These are phyloP conservation scores for Gynochthodes officinalis DNA, from an alignment of 257 asterid genomes.

Conservation along the genomic window DNA sequence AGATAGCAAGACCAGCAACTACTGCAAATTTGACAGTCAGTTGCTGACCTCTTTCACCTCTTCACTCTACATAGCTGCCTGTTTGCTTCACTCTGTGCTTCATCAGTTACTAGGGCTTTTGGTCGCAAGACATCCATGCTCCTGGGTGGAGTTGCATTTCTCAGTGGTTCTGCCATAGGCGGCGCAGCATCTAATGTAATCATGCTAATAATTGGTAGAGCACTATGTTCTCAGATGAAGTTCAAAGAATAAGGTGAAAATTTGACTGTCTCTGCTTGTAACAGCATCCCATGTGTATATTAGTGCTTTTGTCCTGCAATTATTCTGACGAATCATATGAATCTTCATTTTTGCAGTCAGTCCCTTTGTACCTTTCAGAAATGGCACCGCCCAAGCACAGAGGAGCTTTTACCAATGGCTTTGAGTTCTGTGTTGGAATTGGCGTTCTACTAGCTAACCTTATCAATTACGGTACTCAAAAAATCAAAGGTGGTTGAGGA, in stretches of 20 bases:
- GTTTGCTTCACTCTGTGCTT: constrained; percentile 46
- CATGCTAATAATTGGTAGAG: constrained; percentile 48
- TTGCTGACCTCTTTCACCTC: constrained; percentile 45
- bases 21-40: constrained; percentile 55
- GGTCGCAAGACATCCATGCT: constrained; percentile 51
- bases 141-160: constrained; percentile 45
- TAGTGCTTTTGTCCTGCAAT: neutral
- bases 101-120: constrained; percentile 37
- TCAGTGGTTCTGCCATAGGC: constrained; percentile 43
- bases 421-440: constrained; percentile 15
- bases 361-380: constrained; percentile 32
- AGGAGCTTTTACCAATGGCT: constrained; percentile 22
- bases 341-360: constrained; percentile 17
- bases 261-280: neutral
- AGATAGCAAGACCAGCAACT: constrained; percentile 35
- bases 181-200: constrained; percentile 39
- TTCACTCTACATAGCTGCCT: constrained; percentile 51
- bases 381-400: constrained; percentile 28
- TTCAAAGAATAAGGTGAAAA: neutral
- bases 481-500: constrained; percentile 60
- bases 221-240: too few relatives aligned
- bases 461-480: constrained; percentile 25
- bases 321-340: neutral
- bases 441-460: constrained; percentile 23
- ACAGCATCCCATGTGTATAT: neutral